These are phyloP conservation scores for Boletus speciosus DNA, from an alignment of 768 basidiomycete species.

Conservation along the genomic window DNA sequence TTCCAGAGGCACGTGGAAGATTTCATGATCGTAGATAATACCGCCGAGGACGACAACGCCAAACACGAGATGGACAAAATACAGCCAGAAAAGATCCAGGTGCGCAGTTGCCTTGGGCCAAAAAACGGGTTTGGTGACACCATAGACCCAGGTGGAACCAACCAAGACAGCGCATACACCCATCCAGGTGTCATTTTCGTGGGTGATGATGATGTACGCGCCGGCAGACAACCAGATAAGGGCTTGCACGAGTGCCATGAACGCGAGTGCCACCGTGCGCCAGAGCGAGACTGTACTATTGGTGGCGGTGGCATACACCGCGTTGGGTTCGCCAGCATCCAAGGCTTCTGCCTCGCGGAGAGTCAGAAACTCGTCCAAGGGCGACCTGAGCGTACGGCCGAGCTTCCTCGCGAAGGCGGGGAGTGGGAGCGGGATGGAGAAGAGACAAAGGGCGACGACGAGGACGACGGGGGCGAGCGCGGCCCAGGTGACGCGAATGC, in stretches of 20 bases:
- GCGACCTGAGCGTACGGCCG: conserved; percentile 15
- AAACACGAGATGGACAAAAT: conserved; percentile 44
- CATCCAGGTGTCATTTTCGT: conserved; percentile 31
- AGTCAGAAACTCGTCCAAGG: conserved; percentile 43
- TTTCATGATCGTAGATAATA: conserved; percentile 46
- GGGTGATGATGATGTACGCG: conserved; percentile 49
- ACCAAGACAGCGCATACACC: conserved; percentile 44
- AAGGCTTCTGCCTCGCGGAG: conserved; percentile 57
- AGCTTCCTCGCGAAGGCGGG: conserved; percentile 17
- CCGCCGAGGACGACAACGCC: conserved; percentile 52
- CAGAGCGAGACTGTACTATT: conserved; percentile 44
- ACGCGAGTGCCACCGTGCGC: conserved; percentile 56
- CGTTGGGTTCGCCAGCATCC: conserved; percentile 15
- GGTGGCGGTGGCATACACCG: not conserved
- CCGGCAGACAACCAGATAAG: conserved; percentile 58
- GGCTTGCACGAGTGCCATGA: conserved; percentile 53
- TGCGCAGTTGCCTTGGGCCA: conserved; percentile 56
- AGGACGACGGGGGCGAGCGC: conserved; percentile 45
- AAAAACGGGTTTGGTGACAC: conserved; percentile 50
- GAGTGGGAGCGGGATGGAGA: conserved; percentile 32
- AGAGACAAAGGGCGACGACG: conserved; percentile 42
- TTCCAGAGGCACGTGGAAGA: conserved; percentile 44
- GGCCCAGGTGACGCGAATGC: conserved; percentile 52
- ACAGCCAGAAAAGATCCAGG: conserved; percentile 60
- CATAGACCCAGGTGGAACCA: conserved; percentile 65